Percentiles rank a stretch among this genome's conserved stretches.
These are phyloP conservation scores for Pythium periplocum DNA, from an alignment of 352 stramenopile species.

Conservation along the genomic window DNA sequence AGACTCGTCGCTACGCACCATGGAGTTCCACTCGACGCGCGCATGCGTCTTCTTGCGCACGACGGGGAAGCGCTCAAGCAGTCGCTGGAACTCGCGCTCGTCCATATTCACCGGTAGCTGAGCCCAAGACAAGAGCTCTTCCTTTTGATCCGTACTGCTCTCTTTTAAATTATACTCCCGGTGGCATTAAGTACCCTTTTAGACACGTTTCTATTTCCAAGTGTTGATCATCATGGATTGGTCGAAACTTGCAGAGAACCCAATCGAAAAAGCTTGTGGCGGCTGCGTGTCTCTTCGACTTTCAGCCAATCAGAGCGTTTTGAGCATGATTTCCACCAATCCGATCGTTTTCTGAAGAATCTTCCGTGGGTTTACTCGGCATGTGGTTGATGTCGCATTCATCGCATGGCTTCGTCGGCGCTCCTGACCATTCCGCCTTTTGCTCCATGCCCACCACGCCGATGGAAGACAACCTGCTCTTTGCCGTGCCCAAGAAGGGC, in stretches of 20 bases:
- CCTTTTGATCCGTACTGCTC: too few relatives aligned
- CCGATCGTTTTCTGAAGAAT: background rate
- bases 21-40: constrained; percentile 76
- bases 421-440: constrained; percentile 1
- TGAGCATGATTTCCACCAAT: constrained; percentile 16
- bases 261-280: constrained; percentile 23
- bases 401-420: constrained; percentile 12
- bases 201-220: too few relatives aligned
- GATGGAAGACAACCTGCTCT: constrained; percentile 69
- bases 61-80: constrained; percentile 69
- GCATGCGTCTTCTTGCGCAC: constrained; percentile 76
- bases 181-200: too few relatives aligned
- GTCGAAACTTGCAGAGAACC: too few relatives aligned
- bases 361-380: too few relatives aligned
- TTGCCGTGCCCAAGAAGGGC: constrained; percentile 98
- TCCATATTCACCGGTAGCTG: constrained; percentile 34
- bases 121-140: too few relatives aligned
- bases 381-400: too few relatives aligned
- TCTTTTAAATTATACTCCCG: too few relatives aligned
- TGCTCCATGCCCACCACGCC: constrained; percentile 6
- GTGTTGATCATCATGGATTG: too few relatives aligned
- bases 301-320: too few relatives aligned
- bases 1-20: constrained; percentile 26
- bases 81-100: constrained; percentile 57
- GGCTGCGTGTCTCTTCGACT: constrained; percentile 7